Base-by-base conservation (phyloP, 2,329 filamentous ascomycete species). In the Teratosphaeria pseudoeucalypti region DNA sequence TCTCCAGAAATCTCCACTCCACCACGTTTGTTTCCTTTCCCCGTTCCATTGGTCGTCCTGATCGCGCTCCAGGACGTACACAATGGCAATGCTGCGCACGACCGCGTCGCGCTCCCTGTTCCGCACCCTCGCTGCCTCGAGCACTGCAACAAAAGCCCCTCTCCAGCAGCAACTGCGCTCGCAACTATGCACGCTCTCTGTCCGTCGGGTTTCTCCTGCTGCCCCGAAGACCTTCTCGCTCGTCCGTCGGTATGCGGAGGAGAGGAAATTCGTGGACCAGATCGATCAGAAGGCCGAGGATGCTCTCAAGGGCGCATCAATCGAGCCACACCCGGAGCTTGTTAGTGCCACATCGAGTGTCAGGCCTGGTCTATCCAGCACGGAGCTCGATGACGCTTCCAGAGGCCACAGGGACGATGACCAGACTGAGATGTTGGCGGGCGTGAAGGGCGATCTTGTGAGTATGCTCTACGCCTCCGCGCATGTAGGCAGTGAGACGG, bases 251-350 rank as follows among this genome's bases (percentile, higher is more conserved):
- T 26, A 43, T 14, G 26, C 58, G 27, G 39, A 23, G 37, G 60
- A 62, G 6, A 58, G 58, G 16, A 52, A 57, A 26, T 39, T 56
- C 16, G 55, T 64, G 12, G 58, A 64, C 55, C 12, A 61, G 59
- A 81, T 82, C 58, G 80, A 88, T 64, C 74, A 71, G 52, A 77
- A 86, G 64, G 75, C 75, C 34, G 86, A 89, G 70, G 77, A 79
- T 54, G 76, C 79, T 63, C 66, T 83, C 9, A 47, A 39, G 19
- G 11, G 26, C 2, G 79, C 73, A 12, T 66, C 84, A 55, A 70
- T 82, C 69, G 81, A 81, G 68, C 74, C 91, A n/a, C 73, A 82
- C 32, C 87, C 87, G 0, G 81, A 82, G 47, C 71, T 76, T 6
- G 87, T 91, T 0, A 82, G 85, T 0, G 73, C 74, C 26, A 78